Base-by-base conservation (phyloP, 2,329 filamentous ascomycete genomes). In the Alternaria novae-zelandiae region DNA sequence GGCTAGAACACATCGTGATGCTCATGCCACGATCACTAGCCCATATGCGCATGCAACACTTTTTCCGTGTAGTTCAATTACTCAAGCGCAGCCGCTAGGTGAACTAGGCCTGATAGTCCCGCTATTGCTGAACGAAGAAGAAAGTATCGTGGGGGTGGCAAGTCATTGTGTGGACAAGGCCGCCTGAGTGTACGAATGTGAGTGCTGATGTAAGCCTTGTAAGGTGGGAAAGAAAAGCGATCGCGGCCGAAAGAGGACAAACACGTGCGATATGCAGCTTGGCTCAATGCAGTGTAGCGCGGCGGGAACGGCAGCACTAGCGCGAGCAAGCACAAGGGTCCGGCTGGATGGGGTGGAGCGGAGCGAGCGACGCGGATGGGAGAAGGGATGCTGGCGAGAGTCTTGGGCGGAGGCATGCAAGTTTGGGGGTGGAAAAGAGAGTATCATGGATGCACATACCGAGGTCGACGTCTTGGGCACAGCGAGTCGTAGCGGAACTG, bases 241-340 rank as follows among this genome's bases (percentile, higher is more conserved):
- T 45, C 13, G 45, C 51, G 26, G 25, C 32, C 53, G n/a, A 20
- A 56, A 56, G 30, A 49, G 41, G 44, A 56, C 41, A 46, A 36
- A 36, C 56, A 59, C 56, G 56, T 59, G 61, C 51, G 54, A 43
- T 15, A 45, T 46, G 46, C 23, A 20, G 20, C 54, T 23, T 30
- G 20, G 32, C 54, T 21, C 20, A 10, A 46, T 53, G 5, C 17
- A 9, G 41, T 44, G 41, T 63, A 54, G 58, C 46, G 50, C 54
- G 30, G 26, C 61, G 61, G 64, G 57, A 66, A 53, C 56, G 60
- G 64, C 64, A 64, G 56, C 26, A 44, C 56, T 66, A 61, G 54
- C 28, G 45, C 44, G 30, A 23, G 49, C 57, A 58, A 55, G 54
- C 41, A n/a, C 15, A 45, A 54, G 43, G 51, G 41, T 36, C 45